Evolutionary conservation across 345 rosid genomes (phyloP).

Genomic region (Eucalyptus cladocalyx): DNA sequence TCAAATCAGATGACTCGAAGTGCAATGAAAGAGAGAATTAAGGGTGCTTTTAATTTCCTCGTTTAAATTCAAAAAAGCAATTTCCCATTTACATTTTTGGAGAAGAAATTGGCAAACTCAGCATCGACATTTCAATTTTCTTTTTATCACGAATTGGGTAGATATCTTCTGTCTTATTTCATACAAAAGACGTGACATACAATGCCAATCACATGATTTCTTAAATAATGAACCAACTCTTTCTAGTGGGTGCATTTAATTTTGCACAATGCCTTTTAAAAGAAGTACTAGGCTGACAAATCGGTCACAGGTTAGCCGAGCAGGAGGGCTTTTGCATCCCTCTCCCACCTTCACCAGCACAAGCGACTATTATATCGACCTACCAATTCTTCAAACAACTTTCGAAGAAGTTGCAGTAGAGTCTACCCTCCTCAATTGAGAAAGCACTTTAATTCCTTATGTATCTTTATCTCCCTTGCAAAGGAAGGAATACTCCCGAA

Average conservation of each 20-base stretch:
- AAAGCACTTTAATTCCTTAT: too few relatives aligned
- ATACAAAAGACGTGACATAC: not conserved
- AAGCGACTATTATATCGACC: accelerated
- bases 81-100: not conserved
- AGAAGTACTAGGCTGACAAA: too few relatives aligned
- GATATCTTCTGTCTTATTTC: not conserved
- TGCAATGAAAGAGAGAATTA: not conserved
- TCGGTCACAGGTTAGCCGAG: too few relatives aligned
- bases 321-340: too few relatives aligned
- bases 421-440: too few relatives aligned
- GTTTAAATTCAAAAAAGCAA: not conserved
- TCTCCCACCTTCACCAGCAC: too few relatives aligned
- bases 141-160: not conserved
- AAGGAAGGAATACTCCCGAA: too few relatives aligned
- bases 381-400: too few relatives aligned
- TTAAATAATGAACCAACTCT: not conserved
- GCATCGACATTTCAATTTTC: not conserved
- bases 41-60: not conserved
- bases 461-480: too few relatives aligned
- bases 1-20: not conserved
- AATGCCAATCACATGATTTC: not conserved
- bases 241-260: not conserved
- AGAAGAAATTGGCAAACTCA: not conserved
- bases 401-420: accelerated
- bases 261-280: too few relatives aligned